Evolutionary conservation across 2,329 filamentous ascomycete genomes (phyloP).

Genomic region (Xylaria sp.): DNA sequence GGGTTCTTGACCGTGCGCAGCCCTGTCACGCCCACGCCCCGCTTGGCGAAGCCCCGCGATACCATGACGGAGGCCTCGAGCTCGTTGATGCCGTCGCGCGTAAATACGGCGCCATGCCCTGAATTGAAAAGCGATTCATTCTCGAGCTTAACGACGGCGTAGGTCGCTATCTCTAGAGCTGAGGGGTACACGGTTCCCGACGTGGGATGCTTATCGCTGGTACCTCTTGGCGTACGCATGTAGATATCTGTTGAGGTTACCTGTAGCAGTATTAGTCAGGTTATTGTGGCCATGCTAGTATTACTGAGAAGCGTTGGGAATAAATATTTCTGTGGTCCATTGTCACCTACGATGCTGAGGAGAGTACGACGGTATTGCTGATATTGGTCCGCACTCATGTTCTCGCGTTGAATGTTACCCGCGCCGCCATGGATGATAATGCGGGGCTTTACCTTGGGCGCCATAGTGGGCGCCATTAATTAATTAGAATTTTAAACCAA

Average conservation of each 20-base stretch:
- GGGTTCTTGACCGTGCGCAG: slow-evolving; percentile 82
- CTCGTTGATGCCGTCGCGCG: slow-evolving; percentile 82
- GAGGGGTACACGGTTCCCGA: slow-evolving; percentile 54
- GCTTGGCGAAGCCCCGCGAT: slow-evolving; percentile 75
- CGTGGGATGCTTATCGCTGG: slow-evolving; percentile 21
- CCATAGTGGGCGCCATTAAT: slow-evolving; percentile 20
- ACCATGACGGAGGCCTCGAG: slow-evolving; percentile 92
- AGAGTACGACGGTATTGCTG: slow-evolving; percentile 69
- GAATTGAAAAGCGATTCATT: slow-evolving; percentile 86
- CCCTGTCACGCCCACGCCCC: slow-evolving; percentile 81
- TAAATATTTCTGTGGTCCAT: slow-evolving; percentile 16
- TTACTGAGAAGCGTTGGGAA: not conserved
- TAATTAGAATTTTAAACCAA: not conserved
- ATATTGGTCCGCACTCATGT: slow-evolving; percentile 68
- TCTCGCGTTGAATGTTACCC: slow-evolving; percentile 72
- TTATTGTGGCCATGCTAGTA: not conserved
- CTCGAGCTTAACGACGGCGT: slow-evolving; percentile 81
- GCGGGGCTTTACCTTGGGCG: slow-evolving; percentile 57
- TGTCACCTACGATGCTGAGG: slow-evolving; percentile 65
- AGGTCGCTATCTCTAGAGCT: slow-evolving; percentile 78
- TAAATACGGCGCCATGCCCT: slow-evolving; percentile 87
- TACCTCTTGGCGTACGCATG: slow-evolving; percentile 54
- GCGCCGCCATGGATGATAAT: slow-evolving; percentile 80
- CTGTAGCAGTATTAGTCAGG: slow-evolving; percentile 45
- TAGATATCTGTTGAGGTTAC: slow-evolving; percentile 58